Percentiles rank a stretch among this genome's conserved stretches.
Evolutionary conservation across 345 rosid genomes (phyloP).

Genomic region (Eucalyptus tenuipes): DNA sequence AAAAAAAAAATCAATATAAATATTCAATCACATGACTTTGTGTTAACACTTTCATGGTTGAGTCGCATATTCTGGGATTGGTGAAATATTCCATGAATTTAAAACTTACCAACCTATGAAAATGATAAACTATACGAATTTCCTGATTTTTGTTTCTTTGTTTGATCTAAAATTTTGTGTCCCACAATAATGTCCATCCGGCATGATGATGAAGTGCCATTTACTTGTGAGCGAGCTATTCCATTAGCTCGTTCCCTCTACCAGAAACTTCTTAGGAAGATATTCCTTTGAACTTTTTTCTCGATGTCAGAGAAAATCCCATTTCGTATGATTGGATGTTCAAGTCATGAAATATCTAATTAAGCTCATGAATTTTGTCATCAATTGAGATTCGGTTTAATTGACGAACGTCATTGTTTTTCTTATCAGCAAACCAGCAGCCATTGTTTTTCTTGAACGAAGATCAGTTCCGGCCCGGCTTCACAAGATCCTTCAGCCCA

Average conservation of each 20-base stretch:
- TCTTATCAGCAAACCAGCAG: neutral
- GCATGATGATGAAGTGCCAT: neutral
- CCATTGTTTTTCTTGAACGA: too few species aligned
- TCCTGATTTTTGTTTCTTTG: neutral
- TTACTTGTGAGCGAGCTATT: neutral
- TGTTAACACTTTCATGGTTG: neutral
- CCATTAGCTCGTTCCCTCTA: accelerated
- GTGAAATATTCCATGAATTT: neutral
- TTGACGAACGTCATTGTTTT: neutral
- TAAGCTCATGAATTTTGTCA: neutral
- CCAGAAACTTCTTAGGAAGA: neutral
- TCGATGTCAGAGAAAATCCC: neutral
- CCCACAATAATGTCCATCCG: neutral
- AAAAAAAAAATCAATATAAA: neutral
- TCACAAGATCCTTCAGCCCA: too few species aligned
- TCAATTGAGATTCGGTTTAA: neutral
- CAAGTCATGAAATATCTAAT: neutral
- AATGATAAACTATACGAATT: neutral
- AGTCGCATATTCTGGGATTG: neutral
- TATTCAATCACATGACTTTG: neutral
- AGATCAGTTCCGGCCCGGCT: too few species aligned
- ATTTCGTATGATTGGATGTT: neutral
- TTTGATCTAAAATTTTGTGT: neutral
- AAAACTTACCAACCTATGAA: neutral
- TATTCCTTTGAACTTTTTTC: neutral